Evolutionary conservation across 345 rosid genomes (phyloP).

Genomic region (Lepidium didymum): DNA sequence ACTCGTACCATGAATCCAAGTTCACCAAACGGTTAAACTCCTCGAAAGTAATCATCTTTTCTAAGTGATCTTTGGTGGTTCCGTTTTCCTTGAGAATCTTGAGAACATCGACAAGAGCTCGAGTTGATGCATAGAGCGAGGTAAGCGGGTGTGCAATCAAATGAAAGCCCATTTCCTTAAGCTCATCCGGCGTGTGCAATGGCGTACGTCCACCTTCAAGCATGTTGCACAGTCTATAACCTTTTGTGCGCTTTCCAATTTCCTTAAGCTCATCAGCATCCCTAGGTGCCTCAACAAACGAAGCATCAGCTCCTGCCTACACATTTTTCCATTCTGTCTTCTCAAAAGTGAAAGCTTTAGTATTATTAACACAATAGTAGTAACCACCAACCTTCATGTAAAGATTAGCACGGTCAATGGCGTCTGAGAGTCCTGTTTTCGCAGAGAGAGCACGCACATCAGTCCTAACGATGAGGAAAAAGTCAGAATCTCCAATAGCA

Average conservation of each 20-base stretch:
- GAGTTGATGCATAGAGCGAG: conserved; percentile 38
- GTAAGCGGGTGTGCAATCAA: conserved; percentile 23
- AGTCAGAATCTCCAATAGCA: conserved; percentile 45
- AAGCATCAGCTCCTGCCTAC: conserved; percentile 40
- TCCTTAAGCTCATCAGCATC: conserved; percentile 35
- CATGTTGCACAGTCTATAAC: conserved; percentile 47
- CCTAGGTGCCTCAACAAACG: conserved; percentile 45
- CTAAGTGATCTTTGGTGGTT: conserved; percentile 34
- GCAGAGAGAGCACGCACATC: conserved; percentile 46
- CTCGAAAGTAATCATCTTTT: conserved; percentile 39
- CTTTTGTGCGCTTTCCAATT: conserved; percentile 37
- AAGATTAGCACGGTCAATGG: conserved; percentile 49
- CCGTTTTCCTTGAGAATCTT: conserved; percentile 39
- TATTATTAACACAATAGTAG: not conserved
- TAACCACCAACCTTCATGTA: conserved; percentile 43
- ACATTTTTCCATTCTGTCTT: not conserved
- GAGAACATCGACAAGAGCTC: conserved; percentile 41
- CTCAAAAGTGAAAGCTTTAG: not conserved
- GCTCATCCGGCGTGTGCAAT: conserved; percentile 47
- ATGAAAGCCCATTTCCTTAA: conserved; percentile 46
- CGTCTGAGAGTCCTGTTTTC: conserved; percentile 42
- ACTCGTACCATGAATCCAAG: conserved; percentile 43
- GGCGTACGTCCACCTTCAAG: conserved; percentile 53
- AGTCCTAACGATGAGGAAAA: conserved; percentile 50
- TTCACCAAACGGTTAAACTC: conserved; percentile 45